A percentile compares a stretch with the other conserved stretches of the same genome.
These are phyloP conservation scores for Erythrophleum ivorense DNA, from an alignment of 331 rosid species.

Conservation along the genomic window DNA sequence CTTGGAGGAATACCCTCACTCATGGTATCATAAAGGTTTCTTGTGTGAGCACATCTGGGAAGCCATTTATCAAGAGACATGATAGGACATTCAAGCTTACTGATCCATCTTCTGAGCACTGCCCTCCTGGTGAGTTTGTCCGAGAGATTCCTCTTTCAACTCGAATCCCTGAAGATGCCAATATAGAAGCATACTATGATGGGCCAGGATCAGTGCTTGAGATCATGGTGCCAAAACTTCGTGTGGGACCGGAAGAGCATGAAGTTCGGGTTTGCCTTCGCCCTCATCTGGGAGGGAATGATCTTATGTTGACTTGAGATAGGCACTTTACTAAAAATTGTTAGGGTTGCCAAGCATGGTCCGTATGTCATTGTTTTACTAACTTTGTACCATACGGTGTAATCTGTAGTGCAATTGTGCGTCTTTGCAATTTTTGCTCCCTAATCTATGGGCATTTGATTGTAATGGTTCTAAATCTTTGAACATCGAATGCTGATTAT, in stretches of 20 bases:
- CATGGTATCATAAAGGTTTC: slow-evolving; percentile 80
- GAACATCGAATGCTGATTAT: slow-evolving; percentile 14
- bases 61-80: slow-evolving; percentile 69
- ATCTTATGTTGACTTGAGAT: slow-evolving; percentile 72
- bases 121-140: slow-evolving; percentile 87
- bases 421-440: slow-evolving; percentile 40
- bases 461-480: slow-evolving; percentile 31
- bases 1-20: slow-evolving; percentile 85
- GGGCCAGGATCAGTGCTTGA: slow-evolving; percentile 87
- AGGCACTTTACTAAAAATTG: slow-evolving; percentile 30
- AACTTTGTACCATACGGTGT: slow-evolving; percentile 57
- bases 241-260: slow-evolving; percentile 74
- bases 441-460: slow-evolving; percentile 32
- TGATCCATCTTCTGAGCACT: slow-evolving; percentile 78
- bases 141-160: slow-evolving; percentile 83
- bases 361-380: slow-evolving; percentile 56
- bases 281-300: slow-evolving; percentile 74
- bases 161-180: slow-evolving; percentile 84
- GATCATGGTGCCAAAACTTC: slow-evolving; percentile 84
- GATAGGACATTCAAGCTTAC: slow-evolving; percentile 81
- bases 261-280: slow-evolving; percentile 87
- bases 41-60: slow-evolving; percentile 73
- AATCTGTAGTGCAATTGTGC: slow-evolving; percentile 47
- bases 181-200: slow-evolving; percentile 81
- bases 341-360: slow-evolving; percentile 49